Evolutionary conservation across 306 rosid genomes (phyloP).

Genomic region (Quercus parvula): DNA sequence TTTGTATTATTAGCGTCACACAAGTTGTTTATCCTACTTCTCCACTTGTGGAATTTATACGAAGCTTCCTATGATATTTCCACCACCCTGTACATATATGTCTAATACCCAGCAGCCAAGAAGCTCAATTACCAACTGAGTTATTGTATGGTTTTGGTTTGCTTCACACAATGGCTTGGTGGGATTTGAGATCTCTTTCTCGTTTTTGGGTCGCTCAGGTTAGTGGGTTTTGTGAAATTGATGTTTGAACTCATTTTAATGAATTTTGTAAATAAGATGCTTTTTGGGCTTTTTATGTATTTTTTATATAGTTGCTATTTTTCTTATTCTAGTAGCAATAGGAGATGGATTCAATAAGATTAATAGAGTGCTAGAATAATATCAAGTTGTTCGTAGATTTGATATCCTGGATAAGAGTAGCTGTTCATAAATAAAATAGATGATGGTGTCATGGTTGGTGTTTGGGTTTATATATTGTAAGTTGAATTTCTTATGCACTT

Average conservation of each 20-base stretch:
- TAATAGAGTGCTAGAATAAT: neutral
- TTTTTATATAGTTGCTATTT: neutral
- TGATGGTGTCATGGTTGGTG: neutral
- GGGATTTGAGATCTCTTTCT: constrained; percentile 51
- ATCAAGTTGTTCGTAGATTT: neutral
- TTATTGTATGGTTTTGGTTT: constrained; percentile 13
- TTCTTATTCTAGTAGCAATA: neutral
- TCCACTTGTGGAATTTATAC: neutral
- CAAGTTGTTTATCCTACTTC: neutral
- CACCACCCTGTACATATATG: neutral
- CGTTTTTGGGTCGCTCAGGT: constrained; percentile 53
- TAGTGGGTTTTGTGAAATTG: constrained; percentile 14
- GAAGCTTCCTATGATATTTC: neutral
- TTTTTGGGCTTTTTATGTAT: neutral
- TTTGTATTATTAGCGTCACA: too few relatives aligned
- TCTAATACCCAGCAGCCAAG: neutral
- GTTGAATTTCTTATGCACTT: neutral
- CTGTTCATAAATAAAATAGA: neutral
- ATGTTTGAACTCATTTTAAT: neutral
- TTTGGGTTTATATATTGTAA: neutral
- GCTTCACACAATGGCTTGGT: constrained; percentile 47
- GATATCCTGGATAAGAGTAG: neutral
- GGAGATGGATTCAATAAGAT: neutral
- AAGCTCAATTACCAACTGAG: neutral
- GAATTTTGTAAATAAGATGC: neutral